These are phyloP conservation scores for Aspergillus sp. DNA, from an alignment of 2,329 filamentous ascomycete species.

Conservation along the genomic window DNA sequence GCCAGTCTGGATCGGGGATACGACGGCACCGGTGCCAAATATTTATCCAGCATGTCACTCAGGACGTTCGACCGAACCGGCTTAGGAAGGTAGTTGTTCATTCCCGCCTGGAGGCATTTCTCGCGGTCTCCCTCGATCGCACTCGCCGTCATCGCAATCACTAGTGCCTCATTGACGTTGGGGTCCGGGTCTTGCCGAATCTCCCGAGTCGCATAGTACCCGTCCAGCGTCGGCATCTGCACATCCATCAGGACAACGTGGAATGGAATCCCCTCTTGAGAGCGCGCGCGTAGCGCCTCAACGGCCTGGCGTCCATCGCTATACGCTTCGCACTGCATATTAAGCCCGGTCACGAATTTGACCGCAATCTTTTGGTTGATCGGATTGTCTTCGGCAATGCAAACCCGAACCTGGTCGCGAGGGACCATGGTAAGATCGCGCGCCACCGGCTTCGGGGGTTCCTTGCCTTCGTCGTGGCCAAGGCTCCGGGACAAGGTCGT, in stretches of 20 bases:
- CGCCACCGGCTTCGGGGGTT: slow-evolving; percentile 37
- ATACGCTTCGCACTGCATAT: slow-evolving; percentile 79
- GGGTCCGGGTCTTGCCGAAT: slow-evolving; percentile 69
- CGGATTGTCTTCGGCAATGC: slow-evolving; percentile 88
- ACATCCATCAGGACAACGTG: slow-evolving; percentile 93
- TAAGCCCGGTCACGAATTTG: slow-evolving; percentile 76
- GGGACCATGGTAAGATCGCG: slow-evolving; percentile 64
- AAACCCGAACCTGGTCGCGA: slow-evolving; percentile 71
- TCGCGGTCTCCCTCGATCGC: slow-evolving; percentile 91
- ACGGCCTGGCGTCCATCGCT: slow-evolving; percentile 84
- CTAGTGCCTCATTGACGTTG: slow-evolving; percentile 69
- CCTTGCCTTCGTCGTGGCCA: slow-evolving; percentile 33
- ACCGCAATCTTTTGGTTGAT: slow-evolving; percentile 94
- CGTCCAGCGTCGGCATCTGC: slow-evolving; percentile 89
- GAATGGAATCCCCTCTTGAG: slow-evolving; percentile 64
- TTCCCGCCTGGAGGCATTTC: slow-evolving; percentile 88
- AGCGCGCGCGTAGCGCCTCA: slow-evolving; percentile 67
- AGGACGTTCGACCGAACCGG: slow-evolving; percentile 83
- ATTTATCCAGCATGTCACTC: slow-evolving; percentile 69
- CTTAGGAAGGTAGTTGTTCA: slow-evolving; percentile 97
- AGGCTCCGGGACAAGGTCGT: slow-evolving; percentile 45
- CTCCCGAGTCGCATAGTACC: slow-evolving; percentile 80
- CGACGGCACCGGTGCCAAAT: slow-evolving; percentile 45
- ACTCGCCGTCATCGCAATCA: slow-evolving; percentile 94
- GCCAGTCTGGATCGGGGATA: slow-evolving; percentile 23